These are phyloP conservation scores for Turnera subulata DNA, from an alignment of 345 rosid genomes.

Conservation along the genomic window DNA sequence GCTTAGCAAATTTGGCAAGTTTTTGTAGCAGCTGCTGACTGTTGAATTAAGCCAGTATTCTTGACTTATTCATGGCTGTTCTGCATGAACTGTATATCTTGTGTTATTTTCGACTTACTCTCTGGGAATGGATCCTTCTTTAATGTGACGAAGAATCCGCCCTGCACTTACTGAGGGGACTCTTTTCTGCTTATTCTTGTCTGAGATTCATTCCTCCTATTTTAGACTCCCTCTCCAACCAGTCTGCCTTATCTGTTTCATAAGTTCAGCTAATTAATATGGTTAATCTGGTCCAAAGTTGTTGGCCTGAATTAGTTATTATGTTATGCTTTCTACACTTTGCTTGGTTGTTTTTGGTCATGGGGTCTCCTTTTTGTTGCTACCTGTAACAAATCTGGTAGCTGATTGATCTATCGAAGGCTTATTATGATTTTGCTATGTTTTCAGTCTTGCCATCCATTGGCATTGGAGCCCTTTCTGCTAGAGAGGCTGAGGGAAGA, in stretches of 20 bases:
- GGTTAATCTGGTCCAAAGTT: not conserved
- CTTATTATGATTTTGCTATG: slow-evolving; percentile 4
- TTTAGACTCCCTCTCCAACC: too few species aligned
- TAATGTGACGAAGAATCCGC: too few species aligned
- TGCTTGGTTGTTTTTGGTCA: too few species aligned
- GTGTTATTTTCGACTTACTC: not conserved
- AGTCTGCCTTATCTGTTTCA: too few species aligned
- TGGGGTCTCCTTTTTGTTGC: too few species aligned
- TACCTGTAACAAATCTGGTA: too few species aligned
- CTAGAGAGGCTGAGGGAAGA: slow-evolving; percentile 96
- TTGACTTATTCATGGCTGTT: not conserved
- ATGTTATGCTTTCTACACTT: too few species aligned
- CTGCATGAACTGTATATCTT: not conserved
- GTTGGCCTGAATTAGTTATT: not conserved
- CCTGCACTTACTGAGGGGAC: too few species aligned
- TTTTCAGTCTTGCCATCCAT: slow-evolving; percentile 84
- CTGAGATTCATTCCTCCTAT: too few species aligned
- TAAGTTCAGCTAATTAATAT: not conserved
- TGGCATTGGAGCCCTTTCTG: slow-evolving; percentile 91
- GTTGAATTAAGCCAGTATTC: not conserved
- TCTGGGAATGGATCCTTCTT: not conserved
- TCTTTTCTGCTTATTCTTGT: too few species aligned
- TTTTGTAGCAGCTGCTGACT: too few species aligned
- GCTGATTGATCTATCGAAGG: not conserved
- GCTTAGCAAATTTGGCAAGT: too few species aligned